phyloP scores from a whole-genome alignment of 2,329 filamentous ascomycete genomes.

The Penicillium sp. region DNA sequence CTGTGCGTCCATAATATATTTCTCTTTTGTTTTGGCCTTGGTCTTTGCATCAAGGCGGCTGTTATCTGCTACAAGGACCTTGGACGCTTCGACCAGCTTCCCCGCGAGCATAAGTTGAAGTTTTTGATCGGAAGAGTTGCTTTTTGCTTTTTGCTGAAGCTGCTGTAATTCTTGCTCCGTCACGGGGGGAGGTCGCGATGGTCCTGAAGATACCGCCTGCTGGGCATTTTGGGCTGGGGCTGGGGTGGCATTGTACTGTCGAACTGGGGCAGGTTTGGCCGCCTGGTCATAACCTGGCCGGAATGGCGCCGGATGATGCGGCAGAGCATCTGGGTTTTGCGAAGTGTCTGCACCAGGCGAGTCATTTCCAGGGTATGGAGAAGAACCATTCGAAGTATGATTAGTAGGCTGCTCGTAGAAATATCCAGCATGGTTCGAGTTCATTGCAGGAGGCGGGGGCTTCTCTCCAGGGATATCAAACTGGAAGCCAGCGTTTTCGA shows the following conservation, averaged over 20 bases:
- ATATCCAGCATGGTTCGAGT: conserved; percentile 19
- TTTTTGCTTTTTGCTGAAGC: conserved; percentile 63
- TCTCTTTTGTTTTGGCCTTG: conserved; percentile 63
- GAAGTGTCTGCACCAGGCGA: conserved; percentile 14
- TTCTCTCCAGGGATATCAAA: conserved; percentile 60
- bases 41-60: conserved; percentile 62
- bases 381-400: background rate
- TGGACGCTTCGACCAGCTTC: conserved; percentile 77
- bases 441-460: conserved; percentile 4
- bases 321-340: conserved; percentile 52
- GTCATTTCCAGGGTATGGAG: background rate
- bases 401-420: conserved; percentile 11
- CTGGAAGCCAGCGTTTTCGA: conserved; percentile 54
- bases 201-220: conserved; percentile 9
- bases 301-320: conserved; percentile 52
- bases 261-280: conserved; percentile 47
- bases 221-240: conserved; percentile 24
- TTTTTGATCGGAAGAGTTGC: conserved; percentile 65
- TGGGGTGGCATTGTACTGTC: conserved; percentile 47
- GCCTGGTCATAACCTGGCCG: conserved; percentile 46
- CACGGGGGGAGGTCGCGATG: conserved; percentile 49
- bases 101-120: conserved; percentile 70
- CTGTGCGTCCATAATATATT: conserved; percentile 76
- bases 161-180: conserved; percentile 72
- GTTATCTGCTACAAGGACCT: conserved; percentile 70